Conservation (phyloP, 2,329 filamentous ascomycete species). For the Periconia sp. region DNA sequence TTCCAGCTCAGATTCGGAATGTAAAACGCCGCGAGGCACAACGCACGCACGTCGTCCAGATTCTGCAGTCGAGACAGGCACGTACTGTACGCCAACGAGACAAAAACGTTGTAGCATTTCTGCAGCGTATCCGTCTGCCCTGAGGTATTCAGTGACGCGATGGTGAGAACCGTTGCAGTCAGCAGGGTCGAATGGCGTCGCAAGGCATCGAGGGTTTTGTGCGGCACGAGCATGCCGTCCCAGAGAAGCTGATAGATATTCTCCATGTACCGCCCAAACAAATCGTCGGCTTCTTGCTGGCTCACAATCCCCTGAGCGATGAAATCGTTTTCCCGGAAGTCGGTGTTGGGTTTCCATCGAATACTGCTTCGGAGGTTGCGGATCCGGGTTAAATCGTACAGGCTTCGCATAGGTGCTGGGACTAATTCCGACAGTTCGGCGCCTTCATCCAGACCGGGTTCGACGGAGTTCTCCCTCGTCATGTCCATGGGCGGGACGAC, state of each 20-base stretch:
- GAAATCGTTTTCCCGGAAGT: conserved; percentile 33
- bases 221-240: conserved; percentile 35
- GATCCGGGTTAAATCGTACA: conserved; percentile 38
- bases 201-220: conserved; percentile 30
- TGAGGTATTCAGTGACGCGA: conserved; percentile 33
- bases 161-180: conserved; percentile 32
- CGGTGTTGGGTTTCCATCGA: conserved; percentile 24
- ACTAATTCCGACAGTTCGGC: conserved; percentile 18
- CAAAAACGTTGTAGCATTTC: conserved; percentile 37
- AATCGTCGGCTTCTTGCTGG: conserved; percentile 28
- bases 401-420: conserved; percentile 36
- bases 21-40: conserved; percentile 45
- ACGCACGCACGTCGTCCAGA: conserved; percentile 42
- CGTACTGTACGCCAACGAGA: conserved; percentile 35
- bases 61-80: conserved; percentile 39
- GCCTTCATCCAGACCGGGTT: conserved; percentile 30
- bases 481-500: conserved; percentile 35
- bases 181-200: conserved; percentile 35
- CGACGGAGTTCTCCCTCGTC: conserved; percentile 36
- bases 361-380: conserved; percentile 34
- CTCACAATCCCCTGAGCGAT: conserved; percentile 34
- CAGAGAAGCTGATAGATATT: conserved; percentile 36
- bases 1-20: conserved; percentile 46
- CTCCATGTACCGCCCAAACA: conserved; percentile 33
- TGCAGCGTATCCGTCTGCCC: conserved; percentile 30